A percentile compares a stretch with the other conserved stretches of the same genome.
Evolutionary conservation across 768 basidiomycete genomes (phyloP).

Genomic region (Nevesoporus exiguus): DNA sequence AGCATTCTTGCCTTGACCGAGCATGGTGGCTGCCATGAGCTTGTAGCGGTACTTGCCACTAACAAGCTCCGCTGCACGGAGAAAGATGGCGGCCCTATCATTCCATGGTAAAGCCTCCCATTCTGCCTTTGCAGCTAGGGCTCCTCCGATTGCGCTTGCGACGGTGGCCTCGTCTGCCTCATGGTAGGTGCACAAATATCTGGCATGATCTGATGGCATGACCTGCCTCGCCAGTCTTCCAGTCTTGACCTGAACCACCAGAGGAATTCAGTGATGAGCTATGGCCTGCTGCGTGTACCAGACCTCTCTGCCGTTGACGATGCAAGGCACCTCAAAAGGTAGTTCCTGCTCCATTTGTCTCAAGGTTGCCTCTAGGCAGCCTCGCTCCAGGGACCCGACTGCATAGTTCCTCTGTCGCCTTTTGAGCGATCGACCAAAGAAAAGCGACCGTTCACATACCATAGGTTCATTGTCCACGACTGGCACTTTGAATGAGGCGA

Average conservation of each 20-base stretch:
- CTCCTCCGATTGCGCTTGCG: slow-evolving; percentile 76
- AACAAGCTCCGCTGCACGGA: slow-evolving; percentile 95
- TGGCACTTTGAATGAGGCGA: slow-evolving; percentile 85
- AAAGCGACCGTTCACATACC: slow-evolving; percentile 42
- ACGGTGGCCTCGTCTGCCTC: slow-evolving; percentile 81
- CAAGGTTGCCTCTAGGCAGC: slow-evolving; percentile 67
- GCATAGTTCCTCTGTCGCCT: slow-evolving; percentile 65
- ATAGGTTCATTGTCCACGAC: slow-evolving; percentile 90
- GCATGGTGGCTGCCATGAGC: slow-evolving; percentile 93
- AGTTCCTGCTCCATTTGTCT: slow-evolving; percentile 75
- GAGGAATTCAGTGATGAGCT: slow-evolving; percentile 1
- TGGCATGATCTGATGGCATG: slow-evolving; percentile 83
- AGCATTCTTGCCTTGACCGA: slow-evolving; percentile 97
- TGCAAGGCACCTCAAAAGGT: slow-evolving; percentile 90
- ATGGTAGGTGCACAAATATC: slow-evolving; percentile 80
- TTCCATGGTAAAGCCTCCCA: slow-evolving; percentile 98
- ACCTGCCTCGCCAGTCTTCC: slow-evolving; percentile 75
- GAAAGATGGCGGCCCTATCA: slow-evolving; percentile 96
- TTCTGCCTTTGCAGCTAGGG: slow-evolving; percentile 77
- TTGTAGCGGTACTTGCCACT: slow-evolving; percentile 95
- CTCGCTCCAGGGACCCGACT: slow-evolving; percentile 74
- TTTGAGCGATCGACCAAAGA: neutral
- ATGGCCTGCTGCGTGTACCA: slow-evolving; percentile 22
- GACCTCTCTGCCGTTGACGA: slow-evolving; percentile 87
- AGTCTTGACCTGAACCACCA: slow-evolving; percentile 62